Base-by-base conservation (phyloP, 768 basidiomycete genomes). In the Leccinum subtestaceum region DNA sequence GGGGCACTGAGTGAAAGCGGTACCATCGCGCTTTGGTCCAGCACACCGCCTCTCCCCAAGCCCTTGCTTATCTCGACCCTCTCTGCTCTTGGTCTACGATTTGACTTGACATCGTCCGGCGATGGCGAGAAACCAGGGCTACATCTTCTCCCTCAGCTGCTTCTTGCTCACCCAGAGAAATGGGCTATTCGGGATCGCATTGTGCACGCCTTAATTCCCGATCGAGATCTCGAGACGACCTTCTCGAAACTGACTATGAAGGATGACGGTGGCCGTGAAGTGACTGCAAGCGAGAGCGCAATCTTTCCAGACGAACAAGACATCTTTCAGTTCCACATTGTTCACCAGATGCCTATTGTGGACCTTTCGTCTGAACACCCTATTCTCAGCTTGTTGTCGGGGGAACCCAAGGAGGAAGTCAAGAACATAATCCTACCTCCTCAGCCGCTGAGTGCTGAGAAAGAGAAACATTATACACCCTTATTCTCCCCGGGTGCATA, bases 301-400 rank as follows among this genome's bases (percentile, higher is more conserved):
- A 57, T 78, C 0, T 78, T 92, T 63, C 72, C 81, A 60, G 93
- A 93, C 65, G 75, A 76, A 2, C 86, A 86, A 55, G 91, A 98
- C 68, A 84, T 80, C 2, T 91, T 93, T 70, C 73, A 74, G 29
- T 85, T 93, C 62, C 80, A 85, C 57, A 64, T 74, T 10, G 61
- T 70, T 19, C 72, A 17, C 72, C 72, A 31, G 63, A 61, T 49
- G 56, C 67, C 13, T 58, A 80, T 10, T 52, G 38, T 36, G 81
- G 5, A 53, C 63, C 53, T 56, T 62, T 27, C 63, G 67, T 48
- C 56, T 15, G 53, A 58, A 45, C 61, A 68, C 36, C 65, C 65
- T 36, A 46, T 61, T 57, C 46, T 62, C 25, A 27, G 55, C 34
- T 50, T 73, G 36, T 49, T 72, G 25, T 55, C 58, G 34, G 76